Evolutionary conservation across 2,329 filamentous ascomycete species (phyloP), one percentile per base, ranked within the genome.

Genomic region (Hortaea sp.): DNA sequence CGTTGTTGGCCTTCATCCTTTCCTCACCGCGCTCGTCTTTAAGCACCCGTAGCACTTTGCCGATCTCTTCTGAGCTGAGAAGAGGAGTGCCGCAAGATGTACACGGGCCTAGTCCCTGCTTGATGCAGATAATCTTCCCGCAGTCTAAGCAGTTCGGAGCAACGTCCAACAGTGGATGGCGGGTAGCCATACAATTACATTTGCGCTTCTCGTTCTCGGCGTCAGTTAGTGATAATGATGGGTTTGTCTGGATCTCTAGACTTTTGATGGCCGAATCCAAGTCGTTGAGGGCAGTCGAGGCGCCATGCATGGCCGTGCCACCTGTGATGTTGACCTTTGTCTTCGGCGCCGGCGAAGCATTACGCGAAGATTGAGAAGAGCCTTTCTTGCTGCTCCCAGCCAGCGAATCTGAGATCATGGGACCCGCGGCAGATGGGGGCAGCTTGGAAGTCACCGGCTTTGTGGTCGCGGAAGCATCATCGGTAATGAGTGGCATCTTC

Each of bases 51-150:
- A 97, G 84, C 79, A 98, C 95, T 31, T 77, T 79, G 58, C 94
- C 84, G 7, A 95, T 79, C 45, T 97, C 88, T 3, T 76, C 69
- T 0, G 78, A 63, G 29, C 76, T 82, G 6, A 98, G 70, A 0
- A 98, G 71, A 0, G 87, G 79, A 0, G 77, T 74, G 0, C 81
- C 81, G 68, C 92, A 98, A 61, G 86, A 95, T 0, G 90, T 95
- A 65, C 92, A 98, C 0, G 90, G 90, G 0, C 90, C 90, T 0
- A 97, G 74, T 0, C 92, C 92, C 66, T 98, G 89, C 59, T 92
- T 89, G 27, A 94, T 80, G 63, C 92, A 98, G 45, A 97, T 83
- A 9, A 98, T 88, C 64, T 97, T 97, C 49, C 92, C 92, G 58
- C 92, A 98, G 39, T 77, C 82, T 11, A 94, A 70, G 62, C 92